Base-by-base conservation (phyloP, 306 rosid species). In the Hylodesmum podocarpum region DNA sequence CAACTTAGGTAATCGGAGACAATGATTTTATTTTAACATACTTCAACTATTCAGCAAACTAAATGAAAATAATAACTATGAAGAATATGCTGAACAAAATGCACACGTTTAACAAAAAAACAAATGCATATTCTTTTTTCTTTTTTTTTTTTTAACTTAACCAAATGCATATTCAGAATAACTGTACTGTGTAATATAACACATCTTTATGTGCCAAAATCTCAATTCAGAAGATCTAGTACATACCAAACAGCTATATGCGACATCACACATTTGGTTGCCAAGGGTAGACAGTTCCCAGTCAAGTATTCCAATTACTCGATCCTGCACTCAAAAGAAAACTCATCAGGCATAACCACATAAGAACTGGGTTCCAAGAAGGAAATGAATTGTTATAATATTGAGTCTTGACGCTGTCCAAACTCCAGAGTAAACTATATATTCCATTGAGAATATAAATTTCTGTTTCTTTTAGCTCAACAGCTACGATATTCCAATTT, bases 271-370 rank as follows among this genome's bases (percentile, higher is more conserved):
- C 97, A 95, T 95, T 89, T 95, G 99, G 88, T 92, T 95, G 41
- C 99, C 97, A 66, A 95, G 86, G 53, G 97, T 92, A 70, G 99
- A 95, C 70, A 95, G 77, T 85, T 95, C 99, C 99, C 99, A 95
- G 81, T 95, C 99, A 68, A 95, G 96, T 84, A 92, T 78, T 53
- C 99, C 97, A 40, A 95, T 89, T 50, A 95, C 99, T 66, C 92
- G 89, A 84, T 95, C 97, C 99, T 95, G 96, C 96, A 88, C 27
- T 28, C 72, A 61, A 65, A 76, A 72, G 11, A 67, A 75, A 72
- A 40, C n/a, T 74, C 28, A 22, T 77, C 43, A 84, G 69, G 76
- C 80, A 53, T 44, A 79, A 59, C 46, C 66, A 68, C 80, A 53
- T 44, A 79, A 59, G 51, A 70, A 68, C 51, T 59, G 63, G 79